Base-by-base conservation (phyloP, 2,329 filamentous ascomycete genomes). In the Cladophialophora psammophila region DNA sequence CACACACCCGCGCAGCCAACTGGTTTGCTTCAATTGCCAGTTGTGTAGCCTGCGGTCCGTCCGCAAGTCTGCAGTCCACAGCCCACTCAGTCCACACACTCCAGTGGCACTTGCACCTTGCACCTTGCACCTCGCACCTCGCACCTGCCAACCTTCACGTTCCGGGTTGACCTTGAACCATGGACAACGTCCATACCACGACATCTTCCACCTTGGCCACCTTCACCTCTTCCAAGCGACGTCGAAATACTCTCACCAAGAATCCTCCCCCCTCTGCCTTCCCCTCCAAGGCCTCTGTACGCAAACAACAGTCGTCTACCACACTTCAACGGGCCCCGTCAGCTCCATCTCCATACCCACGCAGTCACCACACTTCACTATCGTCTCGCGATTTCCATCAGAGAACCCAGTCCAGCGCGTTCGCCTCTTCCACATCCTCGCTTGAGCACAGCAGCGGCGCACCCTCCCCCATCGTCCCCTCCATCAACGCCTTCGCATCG, bases 351-450 rank as follows among this genome's bases (percentile, higher is more conserved):
- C 80, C 80, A 50, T 80, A 80, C 55, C 81, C 78, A 54, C 79
- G 59, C 76, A 74, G 69, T 74, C 74, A 64, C 77, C 74, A 73
- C 76, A 76, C 73, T 60, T 69, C 72, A 52, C 65, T 70, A 38
- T 69, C 67, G 58, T 56, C 63, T 32, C 66, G 67, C 64, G 70
- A 71, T 52, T 64, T 67, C 79, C 82, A 72, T 80, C 70, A 77
- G 63, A 78, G 81, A 59, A 81, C 81, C 36, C 76, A 79, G 70
- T 83, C 81, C 50, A 80, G 78, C 76, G 78, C 78, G 36, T 82
- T 80, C 75, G 80, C 77, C 52, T 83, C 81, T 5, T 82, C 81
- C 15, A 80, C 78, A 20, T 83, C 82, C n/a, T 83, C 81, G 8
- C 75, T 83, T 66, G 81, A 83, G 42, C 79, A 80, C 69, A 74